phyloP scores from a whole-genome alignment of 257 asterid species.

The Gentiana dahurica region DNA sequence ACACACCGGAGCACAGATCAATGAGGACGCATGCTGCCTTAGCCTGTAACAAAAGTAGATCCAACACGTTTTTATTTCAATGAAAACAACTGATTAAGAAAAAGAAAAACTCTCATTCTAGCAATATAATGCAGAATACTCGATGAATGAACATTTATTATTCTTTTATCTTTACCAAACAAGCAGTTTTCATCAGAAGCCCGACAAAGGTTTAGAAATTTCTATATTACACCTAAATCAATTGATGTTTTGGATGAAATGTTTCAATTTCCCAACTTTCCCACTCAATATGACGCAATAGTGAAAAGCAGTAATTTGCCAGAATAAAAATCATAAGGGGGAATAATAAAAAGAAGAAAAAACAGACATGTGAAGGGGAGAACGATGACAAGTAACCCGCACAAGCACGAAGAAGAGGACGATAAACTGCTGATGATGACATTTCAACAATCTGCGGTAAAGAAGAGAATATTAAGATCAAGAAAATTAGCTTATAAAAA shows the following conservation, averaged over 20 bases:
- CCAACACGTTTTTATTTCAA: slow-evolving; percentile 10
- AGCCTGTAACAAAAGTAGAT: slow-evolving; percentile 42
- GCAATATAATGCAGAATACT: slow-evolving; percentile 1
- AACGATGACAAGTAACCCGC: slow-evolving; percentile 90
- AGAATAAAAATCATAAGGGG: not conserved
- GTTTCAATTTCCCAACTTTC: no score
- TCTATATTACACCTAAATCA: not conserved
- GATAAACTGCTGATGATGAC: slow-evolving; percentile 59
- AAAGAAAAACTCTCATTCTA: slow-evolving; percentile 13
- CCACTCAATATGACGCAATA: not conserved
- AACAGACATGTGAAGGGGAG: slow-evolving; percentile 88
- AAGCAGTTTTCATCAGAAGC: not conserved
- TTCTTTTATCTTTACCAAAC: not conserved
- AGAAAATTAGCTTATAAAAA: slow-evolving; percentile 1
- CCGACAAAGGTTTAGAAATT: no score
- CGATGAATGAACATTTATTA: not conserved
- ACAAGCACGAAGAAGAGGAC: slow-evolving; percentile 83
- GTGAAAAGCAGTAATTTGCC: not conserved
- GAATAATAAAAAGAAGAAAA: slow-evolving; percentile 16
- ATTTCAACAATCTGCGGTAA: slow-evolving; percentile 77
- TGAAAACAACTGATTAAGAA: slow-evolving; percentile 10
- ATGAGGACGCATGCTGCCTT: slow-evolving; percentile 89
- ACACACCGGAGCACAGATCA: slow-evolving; percentile 84
- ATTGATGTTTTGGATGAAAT: not conserved
- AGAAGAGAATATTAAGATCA: slow-evolving; percentile 19